Evolutionary conservation across 768 basidiomycete species (phyloP), one percentile per base, ranked within the genome.

Genomic region (Mrakia frigida): DNA sequence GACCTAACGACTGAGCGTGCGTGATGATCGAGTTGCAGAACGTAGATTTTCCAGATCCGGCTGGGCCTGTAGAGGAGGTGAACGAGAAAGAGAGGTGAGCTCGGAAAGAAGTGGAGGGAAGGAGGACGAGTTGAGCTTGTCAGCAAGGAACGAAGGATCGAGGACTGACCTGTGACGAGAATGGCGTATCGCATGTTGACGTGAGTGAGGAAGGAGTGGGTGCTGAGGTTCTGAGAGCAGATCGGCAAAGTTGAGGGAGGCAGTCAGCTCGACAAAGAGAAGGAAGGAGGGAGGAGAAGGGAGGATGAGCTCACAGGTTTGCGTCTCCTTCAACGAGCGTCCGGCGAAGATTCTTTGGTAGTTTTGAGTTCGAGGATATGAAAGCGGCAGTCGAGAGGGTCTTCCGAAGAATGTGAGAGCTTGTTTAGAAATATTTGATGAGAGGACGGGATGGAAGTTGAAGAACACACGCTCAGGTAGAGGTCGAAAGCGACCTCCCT

Each of bases 41-140:
- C 0, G 97, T 98, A 0, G 94, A 93, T 85, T 99, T 99, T 70
- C 97, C 97, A 21, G 97, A 94, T 70, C 97, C 97, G 2, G 97
- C 97, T 68, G 97, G 97, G n/a, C 97, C 97, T 79, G 74, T 7
- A 60, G 73, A 46, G 6, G 18, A 39, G 37, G 31, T n/a, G 43
- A 14, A n/a, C 2, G 52, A 43, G 53, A 41, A 11, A 50, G 11
- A 33, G 23, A n/a, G 68, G 33, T 35, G 43, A 60, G 53, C 65
- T 28, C 31, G 59, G n/a, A 21, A 31, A 7, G 67, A 0, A 28
- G 37, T 60, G 31, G 69, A 56, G 43, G 53, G 43, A 31, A 33
- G 67, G 16, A 52, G 21, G 53, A 14, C 53, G 35, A 28, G 68
- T 21, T 65, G 23, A 70, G 69, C 65, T 41, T 59, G 33, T 25